Conservation (phyloP, 2,329 filamentous ascomycete species). For the Aureobasidium sp. region DNA sequence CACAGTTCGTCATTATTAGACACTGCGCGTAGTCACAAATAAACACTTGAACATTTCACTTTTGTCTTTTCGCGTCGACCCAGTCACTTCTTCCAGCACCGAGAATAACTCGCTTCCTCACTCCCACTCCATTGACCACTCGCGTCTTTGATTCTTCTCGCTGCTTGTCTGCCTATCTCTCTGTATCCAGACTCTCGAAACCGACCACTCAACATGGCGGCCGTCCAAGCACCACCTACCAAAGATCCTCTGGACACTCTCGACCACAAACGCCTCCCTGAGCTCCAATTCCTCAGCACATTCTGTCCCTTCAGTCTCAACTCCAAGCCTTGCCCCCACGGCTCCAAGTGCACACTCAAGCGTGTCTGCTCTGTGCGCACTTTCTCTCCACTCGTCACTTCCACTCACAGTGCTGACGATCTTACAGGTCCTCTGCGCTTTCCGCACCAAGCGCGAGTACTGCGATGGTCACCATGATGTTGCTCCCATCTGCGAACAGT, state of each 20-base stretch:
- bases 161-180: not conserved
- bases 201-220: not conserved
- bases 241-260: not conserved
- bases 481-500: not conserved
- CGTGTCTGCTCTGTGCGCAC: not conserved
- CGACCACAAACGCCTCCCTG: not conserved
- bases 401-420: not conserved
- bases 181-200: too few species aligned
- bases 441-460: not conserved
- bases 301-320: conserved; percentile 5
- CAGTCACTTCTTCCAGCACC: not conserved
- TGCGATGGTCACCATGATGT: not conserved
- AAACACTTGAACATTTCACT: too few species aligned
- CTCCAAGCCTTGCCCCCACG: not conserved
- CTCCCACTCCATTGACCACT: not conserved
- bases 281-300: not conserved
- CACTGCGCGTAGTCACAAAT: too few species aligned
- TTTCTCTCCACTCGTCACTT: not conserved
- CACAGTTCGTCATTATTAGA: too few species aligned
- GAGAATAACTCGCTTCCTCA: not conserved
- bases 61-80: too few species aligned
- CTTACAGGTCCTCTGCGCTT: not conserved
- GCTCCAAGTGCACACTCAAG: conserved; percentile 1
- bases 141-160: not conserved
- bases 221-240: not conserved